A percentile compares a stretch with the other conserved stretches of the same genome.
Evolutionary conservation across 169 alveolate genomes (phyloP).

Genomic region (Cryptosporidium meleagridis): DNA sequence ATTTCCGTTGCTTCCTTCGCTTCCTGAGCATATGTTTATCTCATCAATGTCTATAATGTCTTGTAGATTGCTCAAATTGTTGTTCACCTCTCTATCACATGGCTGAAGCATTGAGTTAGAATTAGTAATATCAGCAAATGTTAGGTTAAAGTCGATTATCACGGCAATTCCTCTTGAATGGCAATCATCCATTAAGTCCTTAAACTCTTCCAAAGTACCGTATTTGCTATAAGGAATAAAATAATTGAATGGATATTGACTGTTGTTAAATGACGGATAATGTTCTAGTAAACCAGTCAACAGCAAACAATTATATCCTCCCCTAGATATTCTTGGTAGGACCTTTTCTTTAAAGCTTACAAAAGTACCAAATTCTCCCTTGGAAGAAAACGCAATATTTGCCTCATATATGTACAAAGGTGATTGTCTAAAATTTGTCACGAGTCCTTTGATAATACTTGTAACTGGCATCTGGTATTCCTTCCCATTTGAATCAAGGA

Average conservation of each 20-base stretch:
- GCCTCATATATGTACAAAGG: conserved; percentile 90
- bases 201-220: conserved; percentile 55
- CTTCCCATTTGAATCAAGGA: neutral
- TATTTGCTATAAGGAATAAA: conserved; percentile 55
- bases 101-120: conserved; percentile 52
- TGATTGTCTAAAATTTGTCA: conserved; percentile 22
- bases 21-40: neutral
- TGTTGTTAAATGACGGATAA: conserved; percentile 81
- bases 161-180: conserved; percentile 53
- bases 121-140: conserved; percentile 62
- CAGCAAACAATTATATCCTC: conserved; percentile 86
- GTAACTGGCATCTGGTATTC: neutral
- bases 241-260: conserved; percentile 8
- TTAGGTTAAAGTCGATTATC: conserved; percentile 36
- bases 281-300: conserved; percentile 64
- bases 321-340: conserved; percentile 89
- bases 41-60: conserved; percentile 4
- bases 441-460: neutral
- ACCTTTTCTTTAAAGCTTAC: conserved; percentile 88
- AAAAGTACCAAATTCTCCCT: conserved; percentile 87
- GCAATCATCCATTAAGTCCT: conserved; percentile 48
- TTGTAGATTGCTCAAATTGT: conserved; percentile 23
- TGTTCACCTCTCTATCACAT: conserved; percentile 50
- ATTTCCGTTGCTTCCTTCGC: neutral
- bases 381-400: conserved; percentile 87